A percentile compares a stretch with the other conserved stretches of the same genome.
Conservation (phyloP, 768 basidiomycete species). For the Mycena maculata region DNA sequence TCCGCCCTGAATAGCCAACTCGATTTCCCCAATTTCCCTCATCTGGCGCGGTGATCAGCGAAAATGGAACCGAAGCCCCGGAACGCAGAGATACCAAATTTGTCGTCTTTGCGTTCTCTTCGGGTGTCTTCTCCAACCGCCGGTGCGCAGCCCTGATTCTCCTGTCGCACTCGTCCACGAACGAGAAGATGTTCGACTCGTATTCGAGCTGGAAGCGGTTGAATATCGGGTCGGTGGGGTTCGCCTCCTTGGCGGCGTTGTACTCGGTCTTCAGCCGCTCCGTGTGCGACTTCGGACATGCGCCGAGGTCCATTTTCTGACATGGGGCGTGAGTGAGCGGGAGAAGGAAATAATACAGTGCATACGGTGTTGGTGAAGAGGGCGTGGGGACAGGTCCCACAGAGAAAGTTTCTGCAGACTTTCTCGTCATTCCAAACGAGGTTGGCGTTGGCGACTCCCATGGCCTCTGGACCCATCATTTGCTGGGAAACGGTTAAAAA, state of each 20-base stretch:
- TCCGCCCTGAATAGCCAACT: conserved; percentile 97
- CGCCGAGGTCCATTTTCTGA: conserved; percentile 99
- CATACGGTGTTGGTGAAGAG: conserved; percentile 97
- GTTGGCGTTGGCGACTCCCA: conserved; percentile 95
- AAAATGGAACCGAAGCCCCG: conserved; percentile 3
- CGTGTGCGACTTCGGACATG: conserved; percentile 96
- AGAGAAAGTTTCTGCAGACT: conserved; percentile 97
- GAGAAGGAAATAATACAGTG: conserved; percentile 27
- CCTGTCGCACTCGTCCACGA: conserved; percentile 98
- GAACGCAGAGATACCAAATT: conserved; percentile 72
- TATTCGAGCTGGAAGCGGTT: conserved; percentile 94
- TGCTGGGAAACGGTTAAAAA: conserved; percentile 67
- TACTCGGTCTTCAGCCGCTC: conserved; percentile 94
- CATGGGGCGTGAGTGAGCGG: neutral
- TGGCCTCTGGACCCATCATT: conserved; percentile 99
- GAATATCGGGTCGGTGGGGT: conserved; percentile 85
- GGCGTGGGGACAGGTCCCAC: conserved; percentile 98
- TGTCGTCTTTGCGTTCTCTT: conserved; percentile 99
- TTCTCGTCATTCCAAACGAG: conserved; percentile 95
- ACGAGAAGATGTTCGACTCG: conserved; percentile 93
- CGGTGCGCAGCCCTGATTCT: conserved; percentile 94
- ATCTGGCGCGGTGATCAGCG: conserved; percentile 63
- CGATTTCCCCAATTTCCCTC: conserved; percentile 99
- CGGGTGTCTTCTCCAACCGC: conserved; percentile 97
- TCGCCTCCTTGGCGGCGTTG: conserved; percentile 79